Evolutionary conservation across 768 basidiomycete species (phyloP).

Genomic region (Phallus indusiatus): DNA sequence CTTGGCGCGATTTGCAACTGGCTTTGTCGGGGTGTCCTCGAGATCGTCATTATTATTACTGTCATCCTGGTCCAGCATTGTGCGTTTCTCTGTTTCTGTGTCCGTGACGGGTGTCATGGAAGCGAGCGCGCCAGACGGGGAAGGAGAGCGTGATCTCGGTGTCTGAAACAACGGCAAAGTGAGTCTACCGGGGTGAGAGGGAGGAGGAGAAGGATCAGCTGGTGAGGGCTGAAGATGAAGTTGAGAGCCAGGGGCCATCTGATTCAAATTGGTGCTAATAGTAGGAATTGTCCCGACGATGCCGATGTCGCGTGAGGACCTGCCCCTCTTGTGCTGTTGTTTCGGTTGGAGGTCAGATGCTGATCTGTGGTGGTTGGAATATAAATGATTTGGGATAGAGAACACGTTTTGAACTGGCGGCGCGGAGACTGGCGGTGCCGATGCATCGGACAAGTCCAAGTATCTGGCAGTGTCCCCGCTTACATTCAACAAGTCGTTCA

Average conservation of each 20-base stretch:
- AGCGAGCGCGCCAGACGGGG: constrained; percentile 15
- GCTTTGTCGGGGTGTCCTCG: neutral
- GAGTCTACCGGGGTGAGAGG: constrained; percentile 4
- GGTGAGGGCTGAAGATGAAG: neutral
- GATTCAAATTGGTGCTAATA: constrained; percentile 9
- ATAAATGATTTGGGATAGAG: neutral
- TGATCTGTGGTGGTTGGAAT: constrained; percentile 33
- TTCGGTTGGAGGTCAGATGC: constrained; percentile 35
- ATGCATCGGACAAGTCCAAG: constrained; percentile 26
- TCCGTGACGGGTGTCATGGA: neutral
- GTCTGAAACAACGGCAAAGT: constrained; percentile 31
- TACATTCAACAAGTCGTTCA: no score
- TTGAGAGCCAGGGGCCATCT: neutral
- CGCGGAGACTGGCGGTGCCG: constrained; percentile 31
- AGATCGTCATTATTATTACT: neutral
- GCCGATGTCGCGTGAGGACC: constrained; percentile 38
- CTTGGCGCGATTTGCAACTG: neutral
- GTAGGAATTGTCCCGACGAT: constrained; percentile 46
- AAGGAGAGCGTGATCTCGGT: constrained; percentile 24
- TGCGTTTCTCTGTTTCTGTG: no score
- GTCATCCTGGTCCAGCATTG: neutral
- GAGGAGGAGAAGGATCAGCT: neutral
- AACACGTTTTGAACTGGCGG: constrained; percentile 2
- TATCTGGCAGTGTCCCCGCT: no score
- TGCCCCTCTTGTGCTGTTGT: constrained; percentile 19